Conservation (phyloP, 148 eudicot species). For the Amaranthus cruentus region DNA sequence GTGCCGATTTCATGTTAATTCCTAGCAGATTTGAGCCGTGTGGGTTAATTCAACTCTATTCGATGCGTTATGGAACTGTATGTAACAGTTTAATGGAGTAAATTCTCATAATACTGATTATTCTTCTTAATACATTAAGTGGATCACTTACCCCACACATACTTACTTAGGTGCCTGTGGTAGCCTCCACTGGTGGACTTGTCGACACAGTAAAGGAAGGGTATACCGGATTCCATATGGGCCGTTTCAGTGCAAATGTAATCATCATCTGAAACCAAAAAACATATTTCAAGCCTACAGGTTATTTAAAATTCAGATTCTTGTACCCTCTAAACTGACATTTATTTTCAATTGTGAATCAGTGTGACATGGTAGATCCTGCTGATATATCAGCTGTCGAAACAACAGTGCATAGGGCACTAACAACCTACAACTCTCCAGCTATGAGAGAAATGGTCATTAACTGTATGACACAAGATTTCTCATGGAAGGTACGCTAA, state of each 20-base stretch:
- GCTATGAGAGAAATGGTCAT: conserved; percentile 28
- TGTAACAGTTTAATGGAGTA: conserved; percentile 24
- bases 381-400: conserved; percentile 30
- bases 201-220: conserved; percentile 42
- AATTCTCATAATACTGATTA: background rate
- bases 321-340: background rate
- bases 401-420: conserved; percentile 30
- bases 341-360: background rate
- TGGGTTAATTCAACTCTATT: conserved; percentile 81
- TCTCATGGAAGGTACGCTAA: conserved; percentile 30
- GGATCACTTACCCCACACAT: background rate
- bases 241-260: conserved; percentile 38
- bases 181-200: conserved; percentile 47
- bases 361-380: conserved; percentile 31
- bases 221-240: conserved; percentile 42
- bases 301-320: background rate
- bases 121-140: background rate
- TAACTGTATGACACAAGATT: conserved; percentile 43
- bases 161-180: conserved; percentile 31
- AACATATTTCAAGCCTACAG: background rate
- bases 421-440: conserved; percentile 22
- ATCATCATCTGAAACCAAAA: background rate
- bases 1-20: conserved; percentile 71
- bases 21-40: conserved; percentile 98
- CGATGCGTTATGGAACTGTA: conserved; percentile 91